Evolutionary conservation across 257 asterid species (phyloP).

Genomic region (Solanum tacnaense): DNA sequence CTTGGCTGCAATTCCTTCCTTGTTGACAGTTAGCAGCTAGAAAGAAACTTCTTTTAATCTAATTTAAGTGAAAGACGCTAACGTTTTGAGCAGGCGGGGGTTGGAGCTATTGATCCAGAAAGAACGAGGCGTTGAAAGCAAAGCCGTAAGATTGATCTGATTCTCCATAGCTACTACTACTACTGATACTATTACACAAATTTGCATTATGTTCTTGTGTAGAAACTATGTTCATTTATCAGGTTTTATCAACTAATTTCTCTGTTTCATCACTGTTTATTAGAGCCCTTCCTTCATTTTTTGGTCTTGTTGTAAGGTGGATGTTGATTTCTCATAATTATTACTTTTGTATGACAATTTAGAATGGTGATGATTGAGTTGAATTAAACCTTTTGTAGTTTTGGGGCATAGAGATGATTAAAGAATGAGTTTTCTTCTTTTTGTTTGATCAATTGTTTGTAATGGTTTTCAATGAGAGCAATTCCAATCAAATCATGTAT

Average conservation of each 20-base stretch:
- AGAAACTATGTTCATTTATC: neutral
- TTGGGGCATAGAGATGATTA: neutral
- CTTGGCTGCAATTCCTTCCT: slow-evolving; percentile 75
- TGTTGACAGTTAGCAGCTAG: slow-evolving; percentile 70
- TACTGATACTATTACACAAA: neutral
- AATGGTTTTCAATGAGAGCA: neutral
- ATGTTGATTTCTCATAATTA: neutral
- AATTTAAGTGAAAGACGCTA: neutral
- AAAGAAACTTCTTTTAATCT: neutral
- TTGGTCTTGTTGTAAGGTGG: neutral
- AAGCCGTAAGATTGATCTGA: neutral
- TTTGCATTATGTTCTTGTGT: neutral
- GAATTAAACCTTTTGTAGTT: neutral
- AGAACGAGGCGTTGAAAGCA: neutral
- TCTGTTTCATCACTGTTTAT: neutral
- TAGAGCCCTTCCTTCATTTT: neutral
- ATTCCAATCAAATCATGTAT: neutral
- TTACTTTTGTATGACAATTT: neutral
- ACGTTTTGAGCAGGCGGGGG: neutral
- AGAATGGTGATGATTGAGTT: neutral
- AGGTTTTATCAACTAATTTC: neutral
- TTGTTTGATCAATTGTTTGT: neutral
- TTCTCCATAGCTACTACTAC: neutral
- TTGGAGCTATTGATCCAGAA: neutral
- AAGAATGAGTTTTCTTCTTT: neutral